Base-by-base conservation (phyloP, 495 filamentous ascomycete genomes). In the Haplographium delicatum region DNA sequence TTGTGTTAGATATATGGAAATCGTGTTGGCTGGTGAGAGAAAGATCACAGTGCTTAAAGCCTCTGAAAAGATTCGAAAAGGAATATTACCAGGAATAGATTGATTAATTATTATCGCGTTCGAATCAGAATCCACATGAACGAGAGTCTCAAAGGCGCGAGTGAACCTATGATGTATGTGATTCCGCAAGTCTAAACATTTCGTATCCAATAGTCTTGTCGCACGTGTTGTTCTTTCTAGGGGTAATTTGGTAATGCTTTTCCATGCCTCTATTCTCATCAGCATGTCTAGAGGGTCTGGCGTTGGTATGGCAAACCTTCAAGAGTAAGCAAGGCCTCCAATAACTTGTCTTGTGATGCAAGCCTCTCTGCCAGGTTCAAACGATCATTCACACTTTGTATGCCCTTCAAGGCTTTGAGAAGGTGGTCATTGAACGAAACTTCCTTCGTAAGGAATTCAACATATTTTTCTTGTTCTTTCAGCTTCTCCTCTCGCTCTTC, bases 381-480 rank as follows among this genome's bases (percentile, higher is more conserved):
- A 5, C 69, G 61, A 22, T 63, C 66, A 46, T 75, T 74, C 18
- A 81, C 75, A 9, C 62, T 60, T 39, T 70, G 74, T 15, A 93
- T 75, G 25, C 75, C 71, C 57, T 75, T 74, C 34, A 95, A 65
- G 1, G 82, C 78, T 34, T 69, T 68, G 16, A 74, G 68, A 19
- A 96, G 72, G 33, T 80, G 79, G 50, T 80, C 66, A 56, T 86
- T 94, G 69, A 90, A 96, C 35, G 72, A 72, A 13, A 87, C 72
- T 66, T 96, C 91, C 25, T 75, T 84, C 53, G 78, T 70, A 10
- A 96, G 70, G 51, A 96, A 79, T 13, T 70, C 67, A 27, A 83
- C 79, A 64, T 89, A 90, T n/a, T 80, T 79, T 58, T 91, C 85
- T 24, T 81, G 67, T 11, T 61, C 58, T 9, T 49, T 11, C 13